Base-by-base conservation (phyloP, 805 yeast species). In the Candida montana region DNA sequence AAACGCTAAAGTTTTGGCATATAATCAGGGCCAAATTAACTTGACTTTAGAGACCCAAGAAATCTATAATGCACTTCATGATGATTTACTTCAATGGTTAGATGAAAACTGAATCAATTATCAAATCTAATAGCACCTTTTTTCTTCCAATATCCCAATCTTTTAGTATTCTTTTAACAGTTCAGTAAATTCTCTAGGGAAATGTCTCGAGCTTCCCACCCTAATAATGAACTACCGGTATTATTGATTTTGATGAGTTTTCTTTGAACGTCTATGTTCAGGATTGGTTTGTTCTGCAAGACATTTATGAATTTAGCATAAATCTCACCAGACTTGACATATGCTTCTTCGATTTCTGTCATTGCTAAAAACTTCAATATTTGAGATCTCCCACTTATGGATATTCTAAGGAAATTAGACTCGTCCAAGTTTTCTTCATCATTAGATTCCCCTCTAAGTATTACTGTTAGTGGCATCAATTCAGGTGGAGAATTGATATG, bases 291-390 rank as follows among this genome's bases (percentile, higher is more conserved):
- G 1, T 31, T 15, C 6, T 34, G 40, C n/a, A 50, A 7, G 3
- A 53, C 35, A 3, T 17, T n/a, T 4, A 24, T 13, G 21, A 54
- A 30, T 3, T 40, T 39, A 8, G 31, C 19, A 24, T 40, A 39
- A 18, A 50, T 21, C 13, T 40, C 41, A 10, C 35, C 31, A 3
- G 47, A 31, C 1, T 39, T 37, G 13, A 54, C 35, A 38, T 55
- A 55, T 3, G 46, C 46, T 21, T 51, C 54, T 37, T 55, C 60
- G 26, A 53, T 34, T 32, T 54, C 60, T 13, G 39, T 23, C 45
- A 53, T 40, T 2, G 45, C 52, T 15, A 54, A 33, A 38, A 55
- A 55, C n/a, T 33, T 38, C 20, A 45, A 36, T 1, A 52, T 37
- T 17, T 54, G 55, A 3, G 39, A 23, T 17, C 30, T 38, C 1